A percentile compares a stretch with the other conserved stretches of the same genome.
phyloP scores from a whole-genome alignment of 2,329 filamentous ascomycete species.

The Epichloe gansuensis region DNA sequence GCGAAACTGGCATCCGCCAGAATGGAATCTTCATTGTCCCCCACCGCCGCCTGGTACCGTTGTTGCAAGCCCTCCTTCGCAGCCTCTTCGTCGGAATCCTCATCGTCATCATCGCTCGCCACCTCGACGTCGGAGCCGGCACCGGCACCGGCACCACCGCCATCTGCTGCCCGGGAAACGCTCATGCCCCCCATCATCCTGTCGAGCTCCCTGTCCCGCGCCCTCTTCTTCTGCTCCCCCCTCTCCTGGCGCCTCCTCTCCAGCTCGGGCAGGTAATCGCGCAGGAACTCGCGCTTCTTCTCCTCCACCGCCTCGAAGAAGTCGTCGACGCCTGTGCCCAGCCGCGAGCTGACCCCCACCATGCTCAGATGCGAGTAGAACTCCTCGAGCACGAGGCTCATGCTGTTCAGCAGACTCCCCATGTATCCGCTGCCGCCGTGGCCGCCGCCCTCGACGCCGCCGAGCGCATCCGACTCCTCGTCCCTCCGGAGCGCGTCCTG shows the following conservation, averaged over 20 bases:
- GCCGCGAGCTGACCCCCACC: slow-evolving; percentile 86
- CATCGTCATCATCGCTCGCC: slow-evolving; percentile 43
- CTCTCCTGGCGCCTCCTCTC: slow-evolving; percentile 64
- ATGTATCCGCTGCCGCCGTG: slow-evolving; percentile 84
- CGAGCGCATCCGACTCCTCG: slow-evolving; percentile 65
- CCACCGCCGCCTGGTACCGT: slow-evolving; percentile 65
- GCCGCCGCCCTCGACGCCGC: slow-evolving; percentile 54
- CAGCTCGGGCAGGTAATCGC: slow-evolving; percentile 85
- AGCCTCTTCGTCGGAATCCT: slow-evolving; percentile 44
- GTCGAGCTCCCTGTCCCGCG: slow-evolving; percentile 69
- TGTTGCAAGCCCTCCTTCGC: slow-evolving; percentile 56
- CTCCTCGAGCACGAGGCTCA: slow-evolving; percentile 94
- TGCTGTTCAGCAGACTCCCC: slow-evolving; percentile 88
- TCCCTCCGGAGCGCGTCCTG: slow-evolving; percentile 73
- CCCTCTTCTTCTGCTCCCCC: slow-evolving; percentile 53
- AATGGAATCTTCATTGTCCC: slow-evolving; percentile 39
- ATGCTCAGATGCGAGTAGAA: slow-evolving; percentile 92
- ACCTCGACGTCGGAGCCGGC: slow-evolving; percentile 36
- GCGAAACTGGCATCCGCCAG: slow-evolving; percentile 48
- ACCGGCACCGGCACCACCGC: slow-evolving; percentile 15
- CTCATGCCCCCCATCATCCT: slow-evolving; percentile 93
- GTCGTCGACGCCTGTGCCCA: slow-evolving; percentile 79
- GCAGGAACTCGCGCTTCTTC: slow-evolving; percentile 78
- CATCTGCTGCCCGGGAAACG: slow-evolving; percentile 15
- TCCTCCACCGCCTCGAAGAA: slow-evolving; percentile 84